Base-by-base conservation (phyloP, 2,329 filamentous ascomycete genomes). In the Hypoxylon sp. region DNA sequence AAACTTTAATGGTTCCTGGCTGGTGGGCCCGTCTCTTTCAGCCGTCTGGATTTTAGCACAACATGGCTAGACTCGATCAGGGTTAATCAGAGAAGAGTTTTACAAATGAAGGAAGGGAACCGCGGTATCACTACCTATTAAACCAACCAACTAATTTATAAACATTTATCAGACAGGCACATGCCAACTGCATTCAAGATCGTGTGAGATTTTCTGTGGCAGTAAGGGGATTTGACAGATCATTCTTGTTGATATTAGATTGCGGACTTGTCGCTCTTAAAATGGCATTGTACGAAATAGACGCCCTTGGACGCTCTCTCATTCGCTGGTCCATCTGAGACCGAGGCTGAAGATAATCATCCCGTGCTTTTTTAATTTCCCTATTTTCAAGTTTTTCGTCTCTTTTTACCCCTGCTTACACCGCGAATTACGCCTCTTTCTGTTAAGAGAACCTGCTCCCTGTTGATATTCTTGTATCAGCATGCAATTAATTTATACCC, bases 321-420 rank as follows among this genome's bases (percentile, higher is more conserved):
- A n/a, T n/a, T n/a, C n/a, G n/a, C n/a, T n/a, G n/a, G 21, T 9
- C 21, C 21, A 25, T 15, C 36, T 19, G 36, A 32, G 16, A 12
- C 38, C 16, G 32, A 46, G 30, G 26, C 30, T 27, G 37, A 47
- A 27, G 13, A 38, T 38, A n/a, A 19, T 29, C n/a, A n/a, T n/a
- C n/a, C n/a, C 25, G 16, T 13, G 32, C 43, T 52, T 35, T 42
- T 51, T 53, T 57, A 56, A 57, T 56, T 36, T 56, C 51, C 36
- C 7, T 26, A n/a, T 25, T 48, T 52, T 37, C 45, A 50, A 45
- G 49, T 59, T 50, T 50, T 45, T 17, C 13, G 55, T 41, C 15
- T 31, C 34, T 32, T 19, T 5, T 11, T 6, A 50, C 32, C 47
- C 51, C 44, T 58, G 51, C 27, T 49, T 44, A 23, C n/a, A 37